Evolutionary conservation across 2,329 filamentous ascomycete genomes (phyloP).

Genomic region (Monilinia polystroma): DNA sequence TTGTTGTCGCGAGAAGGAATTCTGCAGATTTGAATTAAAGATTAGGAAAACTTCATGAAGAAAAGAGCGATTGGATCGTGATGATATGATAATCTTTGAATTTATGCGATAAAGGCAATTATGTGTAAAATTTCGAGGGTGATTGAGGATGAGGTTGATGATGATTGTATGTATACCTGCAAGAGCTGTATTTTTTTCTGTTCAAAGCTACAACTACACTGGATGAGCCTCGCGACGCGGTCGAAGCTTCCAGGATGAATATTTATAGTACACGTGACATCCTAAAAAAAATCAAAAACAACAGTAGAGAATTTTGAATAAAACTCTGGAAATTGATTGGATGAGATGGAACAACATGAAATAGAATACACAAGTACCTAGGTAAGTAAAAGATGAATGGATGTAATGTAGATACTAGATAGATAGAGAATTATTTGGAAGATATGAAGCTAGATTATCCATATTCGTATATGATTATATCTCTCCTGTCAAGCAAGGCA

Average conservation of each 20-base stretch:
- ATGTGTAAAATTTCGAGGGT: conserved; percentile 18
- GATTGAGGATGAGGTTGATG: conserved; percentile 15
- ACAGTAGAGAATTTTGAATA: not conserved
- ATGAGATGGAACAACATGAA: no score
- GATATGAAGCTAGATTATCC: no score
- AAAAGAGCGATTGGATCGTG: conserved; percentile 22
- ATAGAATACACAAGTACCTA: no score
- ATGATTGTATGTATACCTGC: conserved; percentile 13
- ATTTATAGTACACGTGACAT: conserved; percentile 22
- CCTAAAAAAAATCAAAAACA: not conserved
- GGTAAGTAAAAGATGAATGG: no score
- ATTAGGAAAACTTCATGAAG: conserved; percentile 34
- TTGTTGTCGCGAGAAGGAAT: conserved; percentile 25
- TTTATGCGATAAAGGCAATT: conserved; percentile 15
- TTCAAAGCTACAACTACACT: conserved; percentile 18
- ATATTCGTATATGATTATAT: no score
- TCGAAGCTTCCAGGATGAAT: conserved; percentile 24
- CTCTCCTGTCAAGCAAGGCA: no score
- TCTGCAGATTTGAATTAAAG: conserved; percentile 23
- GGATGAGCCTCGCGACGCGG: conserved; percentile 27
- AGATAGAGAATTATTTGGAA: no score
- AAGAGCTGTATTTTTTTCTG: conserved; percentile 19
- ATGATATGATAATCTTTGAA: conserved; percentile 20
- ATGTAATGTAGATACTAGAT: no score
- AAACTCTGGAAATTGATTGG: no score